These are phyloP conservation scores for Pneumocystis oryctolagi DNA, from an alignment of 1,139 yeast genomes.

Conservation along the genomic window DNA sequence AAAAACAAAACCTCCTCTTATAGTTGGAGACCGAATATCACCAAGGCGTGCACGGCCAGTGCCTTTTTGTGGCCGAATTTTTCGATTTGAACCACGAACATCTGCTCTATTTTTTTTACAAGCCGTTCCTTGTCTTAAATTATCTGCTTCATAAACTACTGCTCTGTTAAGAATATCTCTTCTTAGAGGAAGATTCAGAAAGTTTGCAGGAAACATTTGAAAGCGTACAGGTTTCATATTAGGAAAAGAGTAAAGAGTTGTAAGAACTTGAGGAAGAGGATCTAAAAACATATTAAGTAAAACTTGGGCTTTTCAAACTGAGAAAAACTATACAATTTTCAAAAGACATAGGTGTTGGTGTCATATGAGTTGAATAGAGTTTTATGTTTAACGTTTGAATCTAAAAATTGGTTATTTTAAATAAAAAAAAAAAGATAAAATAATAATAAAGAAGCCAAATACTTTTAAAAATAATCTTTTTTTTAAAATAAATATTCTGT, in stretches of 20 bases:
- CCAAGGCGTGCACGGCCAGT: slow-evolving; percentile 92
- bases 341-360: not conserved
- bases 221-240: slow-evolving; percentile 69
- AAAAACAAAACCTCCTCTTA: slow-evolving; percentile 41
- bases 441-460: not conserved
- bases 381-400: not conserved
- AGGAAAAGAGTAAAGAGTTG: slow-evolving; percentile 65
- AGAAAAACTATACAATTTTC: not conserved
- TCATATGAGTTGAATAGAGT: not conserved
- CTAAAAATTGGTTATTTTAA: not conserved
- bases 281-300: slow-evolving; percentile 34
- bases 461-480: not conserved
- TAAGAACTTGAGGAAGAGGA: not conserved
- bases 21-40: slow-evolving; percentile 85
- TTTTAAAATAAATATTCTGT: not conserved
- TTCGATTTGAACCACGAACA: slow-evolving; percentile 71
- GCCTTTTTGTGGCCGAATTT: slow-evolving; percentile 82
- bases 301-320: too few species aligned
- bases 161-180: slow-evolving; percentile 91
- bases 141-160: slow-evolving; percentile 81
- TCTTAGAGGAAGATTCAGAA: slow-evolving; percentile 63
- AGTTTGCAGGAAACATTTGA: slow-evolving; percentile 56
- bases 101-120: slow-evolving; percentile 56
- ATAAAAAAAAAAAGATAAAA: too few species aligned
- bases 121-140: slow-evolving; percentile 75